phyloP scores from a whole-genome alignment of 179 eudicot genomes.

The Silene coronaria region DNA sequence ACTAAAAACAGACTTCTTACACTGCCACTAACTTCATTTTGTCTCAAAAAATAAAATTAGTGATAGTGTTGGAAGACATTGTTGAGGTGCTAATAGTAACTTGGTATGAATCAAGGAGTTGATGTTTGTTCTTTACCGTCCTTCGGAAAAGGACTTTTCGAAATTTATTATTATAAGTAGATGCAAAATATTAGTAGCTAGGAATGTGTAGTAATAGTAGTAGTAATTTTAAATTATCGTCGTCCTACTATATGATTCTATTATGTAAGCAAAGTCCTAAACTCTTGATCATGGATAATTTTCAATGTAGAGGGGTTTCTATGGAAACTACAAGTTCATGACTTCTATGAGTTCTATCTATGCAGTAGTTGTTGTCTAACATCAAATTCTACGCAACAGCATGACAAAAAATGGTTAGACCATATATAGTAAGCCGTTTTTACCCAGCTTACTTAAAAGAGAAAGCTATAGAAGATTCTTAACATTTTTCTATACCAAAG shows the following conservation, averaged over 20 bases:
- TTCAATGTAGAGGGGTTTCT: slow-evolving; percentile 33
- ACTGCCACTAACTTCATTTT: neutral
- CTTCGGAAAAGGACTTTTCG: slow-evolving; percentile 11
- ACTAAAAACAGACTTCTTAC: slow-evolving; percentile 2
- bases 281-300: slow-evolving; percentile 26
- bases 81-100: slow-evolving; percentile 8
- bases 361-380: neutral
- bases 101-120: slow-evolving; percentile 20
- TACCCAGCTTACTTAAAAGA: slow-evolving; percentile 20
- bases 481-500: slow-evolving; percentile 26
- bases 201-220: slow-evolving; percentile 10
- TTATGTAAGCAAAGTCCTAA: slow-evolving; percentile 28
- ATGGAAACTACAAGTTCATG: slow-evolving; percentile 21
- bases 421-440: slow-evolving; percentile 29
- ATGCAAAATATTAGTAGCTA: slow-evolving; percentile 27
- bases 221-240: neutral
- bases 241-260: slow-evolving; percentile 22
- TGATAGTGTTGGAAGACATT: neutral
- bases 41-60: neutral
- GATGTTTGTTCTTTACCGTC: slow-evolving; percentile 17
- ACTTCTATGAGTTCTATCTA: slow-evolving; percentile 3
- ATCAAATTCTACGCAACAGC: neutral
- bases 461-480: slow-evolving; percentile 36
- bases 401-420: slow-evolving; percentile 14
- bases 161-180: slow-evolving; percentile 6